Conservation (phyloP, 2,329 filamentous ascomycete genomes). For the Bimuria novae-zelandiae region DNA sequence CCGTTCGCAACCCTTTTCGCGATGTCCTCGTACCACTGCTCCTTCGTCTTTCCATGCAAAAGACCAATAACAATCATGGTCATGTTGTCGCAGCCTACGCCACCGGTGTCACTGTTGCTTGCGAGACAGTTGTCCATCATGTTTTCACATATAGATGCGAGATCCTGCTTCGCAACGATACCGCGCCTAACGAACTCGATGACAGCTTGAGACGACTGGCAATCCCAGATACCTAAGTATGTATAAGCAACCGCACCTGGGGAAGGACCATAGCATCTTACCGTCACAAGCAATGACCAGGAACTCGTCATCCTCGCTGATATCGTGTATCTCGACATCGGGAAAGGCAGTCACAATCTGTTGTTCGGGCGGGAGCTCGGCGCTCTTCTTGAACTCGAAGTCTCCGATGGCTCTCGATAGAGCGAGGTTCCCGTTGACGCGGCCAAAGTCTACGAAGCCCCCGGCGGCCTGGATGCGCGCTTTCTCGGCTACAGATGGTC, state of each 20-base stretch:
- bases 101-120: slow-evolving; percentile 96
- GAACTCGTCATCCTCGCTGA: slow-evolving; percentile 94
- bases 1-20: slow-evolving; percentile 92
- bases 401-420: slow-evolving; percentile 97
- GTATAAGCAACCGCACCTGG: slow-evolving; percentile 14
- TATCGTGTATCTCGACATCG: slow-evolving; percentile 88
- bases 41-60: slow-evolving; percentile 88
- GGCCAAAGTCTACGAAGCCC: slow-evolving; percentile 97
- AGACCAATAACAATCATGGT: slow-evolving; percentile 93
- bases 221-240: slow-evolving; percentile 92
- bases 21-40: slow-evolving; percentile 98
- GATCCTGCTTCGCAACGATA: slow-evolving; percentile 93
- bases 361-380: slow-evolving; percentile 94
- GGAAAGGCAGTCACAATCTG: slow-evolving; percentile 98
- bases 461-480: slow-evolving; percentile 93
- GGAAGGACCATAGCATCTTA: slow-evolving; percentile 22
- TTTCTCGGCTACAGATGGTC: slow-evolving; percentile 74
- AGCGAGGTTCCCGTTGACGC: slow-evolving; percentile 96
- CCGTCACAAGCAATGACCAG: slow-evolving; percentile 51
- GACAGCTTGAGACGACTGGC: slow-evolving; percentile 96
- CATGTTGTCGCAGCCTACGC: slow-evolving; percentile 99
- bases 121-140: slow-evolving; percentile 99
- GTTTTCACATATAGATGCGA: slow-evolving; percentile 96
- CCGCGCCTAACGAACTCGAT: slow-evolving; percentile 95
- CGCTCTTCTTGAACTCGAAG: slow-evolving; percentile 99